phyloP scores from a whole-genome alignment of 2,329 filamentous ascomycete genomes.

The Botryotinia globosa region DNA sequence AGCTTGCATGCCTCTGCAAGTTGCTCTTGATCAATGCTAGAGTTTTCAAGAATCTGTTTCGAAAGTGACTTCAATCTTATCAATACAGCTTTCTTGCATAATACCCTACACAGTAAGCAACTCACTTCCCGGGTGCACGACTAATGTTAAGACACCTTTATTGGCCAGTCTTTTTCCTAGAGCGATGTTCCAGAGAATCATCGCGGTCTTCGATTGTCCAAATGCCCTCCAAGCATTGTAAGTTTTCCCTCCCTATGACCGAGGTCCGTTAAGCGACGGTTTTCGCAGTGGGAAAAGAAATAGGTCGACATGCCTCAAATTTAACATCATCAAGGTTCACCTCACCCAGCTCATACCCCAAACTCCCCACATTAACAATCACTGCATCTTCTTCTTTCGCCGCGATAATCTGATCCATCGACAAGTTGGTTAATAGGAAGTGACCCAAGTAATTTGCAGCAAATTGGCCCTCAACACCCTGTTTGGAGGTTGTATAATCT shows the following conservation, averaged over 20 bases:
- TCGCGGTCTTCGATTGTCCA: background rate
- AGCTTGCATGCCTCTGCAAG: background rate
- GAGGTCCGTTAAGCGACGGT: background rate
- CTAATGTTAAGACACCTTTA: background rate
- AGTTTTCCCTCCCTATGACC: background rate
- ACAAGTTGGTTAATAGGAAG: conserved; percentile 36
- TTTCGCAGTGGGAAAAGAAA: background rate
- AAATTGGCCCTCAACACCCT: conserved; percentile 42
- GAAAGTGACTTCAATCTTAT: background rate
- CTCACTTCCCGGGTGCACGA: conserved; percentile 1
- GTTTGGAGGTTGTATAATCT: conserved; percentile 34
- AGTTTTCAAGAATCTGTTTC: background rate
- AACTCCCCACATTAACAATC: conserved; percentile 43
- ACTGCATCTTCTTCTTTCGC: conserved; percentile 26
- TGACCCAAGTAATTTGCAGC: conserved; percentile 35
- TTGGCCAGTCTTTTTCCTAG: background rate
- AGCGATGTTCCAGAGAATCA: background rate
- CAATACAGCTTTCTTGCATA: background rate
- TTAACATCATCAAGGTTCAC: conserved; percentile 42
- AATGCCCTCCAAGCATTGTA: conserved; percentile 4
- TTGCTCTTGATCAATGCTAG: background rate
- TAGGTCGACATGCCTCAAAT: conserved; percentile 30
- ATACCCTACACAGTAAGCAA: background rate
- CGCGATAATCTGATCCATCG: conserved; percentile 30
- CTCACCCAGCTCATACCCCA: conserved; percentile 40